These are phyloP conservation scores for Saccharomycopsis crataegensis DNA, from an alignment of 1,139 yeast genomes.

Conservation along the genomic window DNA sequence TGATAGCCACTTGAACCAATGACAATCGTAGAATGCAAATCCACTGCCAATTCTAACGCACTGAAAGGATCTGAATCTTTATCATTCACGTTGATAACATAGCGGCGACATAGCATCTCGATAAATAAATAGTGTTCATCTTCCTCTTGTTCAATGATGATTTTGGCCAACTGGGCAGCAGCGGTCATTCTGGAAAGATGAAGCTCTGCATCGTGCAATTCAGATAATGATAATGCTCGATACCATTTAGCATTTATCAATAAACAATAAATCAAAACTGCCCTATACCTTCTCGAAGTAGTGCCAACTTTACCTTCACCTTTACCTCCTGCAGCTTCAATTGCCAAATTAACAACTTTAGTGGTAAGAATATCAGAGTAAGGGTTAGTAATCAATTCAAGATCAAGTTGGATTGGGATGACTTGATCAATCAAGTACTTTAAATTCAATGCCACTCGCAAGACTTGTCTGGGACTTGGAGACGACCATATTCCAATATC, in stretches of 20 bases:
- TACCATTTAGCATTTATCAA: constrained; percentile 79
- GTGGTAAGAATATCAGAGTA: constrained; percentile 58
- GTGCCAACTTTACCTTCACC: constrained; percentile 53
- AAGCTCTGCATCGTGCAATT: constrained; percentile 62
- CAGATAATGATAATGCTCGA: constrained; percentile 48
- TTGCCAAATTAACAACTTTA: constrained; percentile 50
- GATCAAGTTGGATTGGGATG: constrained; percentile 56
- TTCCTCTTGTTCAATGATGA: constrained; percentile 52
- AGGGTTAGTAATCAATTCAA: constrained; percentile 42
- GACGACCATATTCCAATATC: constrained; percentile 22
- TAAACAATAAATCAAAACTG: constrained; percentile 60
- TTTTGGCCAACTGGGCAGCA: constrained; percentile 66
- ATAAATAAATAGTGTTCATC: constrained; percentile 61
- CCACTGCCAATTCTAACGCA: constrained; percentile 81
- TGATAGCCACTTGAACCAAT: constrained; percentile 79
- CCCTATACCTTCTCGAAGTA: constrained; percentile 56
- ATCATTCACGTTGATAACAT: constrained; percentile 57
- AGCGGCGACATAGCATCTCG: constrained; percentile 73
- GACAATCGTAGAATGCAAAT: constrained; percentile 71
- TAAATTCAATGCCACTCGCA: constrained; percentile 67
- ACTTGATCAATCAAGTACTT: constrained; percentile 59
- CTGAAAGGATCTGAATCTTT: constrained; percentile 55
- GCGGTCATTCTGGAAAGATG: constrained; percentile 55
- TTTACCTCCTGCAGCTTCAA: constrained; percentile 76
- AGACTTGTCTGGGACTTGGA: constrained; percentile 63